Conservation (phyloP, 352 stramenopile genomes). For the Phytopythium ostracodes region DNA sequence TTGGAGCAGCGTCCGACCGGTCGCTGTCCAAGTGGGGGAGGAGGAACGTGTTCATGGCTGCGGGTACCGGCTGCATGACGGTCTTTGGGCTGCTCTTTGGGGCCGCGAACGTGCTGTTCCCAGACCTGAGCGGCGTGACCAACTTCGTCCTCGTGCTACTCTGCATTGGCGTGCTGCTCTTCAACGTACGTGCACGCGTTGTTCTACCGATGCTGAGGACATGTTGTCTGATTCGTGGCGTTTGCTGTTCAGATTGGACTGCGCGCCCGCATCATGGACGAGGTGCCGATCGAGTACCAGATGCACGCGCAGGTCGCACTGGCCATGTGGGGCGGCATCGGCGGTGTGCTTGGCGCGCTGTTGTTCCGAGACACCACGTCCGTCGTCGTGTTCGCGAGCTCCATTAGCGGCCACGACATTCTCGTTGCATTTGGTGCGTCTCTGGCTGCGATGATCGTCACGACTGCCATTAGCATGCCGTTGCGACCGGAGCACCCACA, state of each 20-base stretch:
- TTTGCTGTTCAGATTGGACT: conserved; percentile 41
- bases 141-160: conserved; percentile 60
- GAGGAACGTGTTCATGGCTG: conserved; percentile 64
- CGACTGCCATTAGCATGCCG: conserved; percentile 48
- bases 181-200: conserved; percentile 35
- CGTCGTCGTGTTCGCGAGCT: conserved; percentile 64
- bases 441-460: conserved; percentile 43
- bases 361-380: conserved; percentile 65
- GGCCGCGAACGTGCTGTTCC: conserved; percentile 58
- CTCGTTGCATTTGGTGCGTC: conserved; percentile 57
- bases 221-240: background rate
- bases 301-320: conserved; percentile 70
- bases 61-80: conserved; percentile 37
- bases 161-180: conserved; percentile 47
- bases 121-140: conserved; percentile 29
- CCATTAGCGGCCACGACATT: conserved; percentile 63
- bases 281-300: conserved; percentile 71
- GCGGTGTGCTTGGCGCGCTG: conserved; percentile 49
- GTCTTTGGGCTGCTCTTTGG: conserved; percentile 61
- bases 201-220: background rate
- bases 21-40: conserved; percentile 67
- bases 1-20: conserved; percentile 66
- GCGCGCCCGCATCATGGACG: conserved; percentile 71
- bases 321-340: conserved; percentile 63
- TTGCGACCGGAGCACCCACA: conserved; percentile 61